These are phyloP conservation scores for Nadsonia fulvescens DNA, from an alignment of 805 yeast genomes.

Conservation along the genomic window DNA sequence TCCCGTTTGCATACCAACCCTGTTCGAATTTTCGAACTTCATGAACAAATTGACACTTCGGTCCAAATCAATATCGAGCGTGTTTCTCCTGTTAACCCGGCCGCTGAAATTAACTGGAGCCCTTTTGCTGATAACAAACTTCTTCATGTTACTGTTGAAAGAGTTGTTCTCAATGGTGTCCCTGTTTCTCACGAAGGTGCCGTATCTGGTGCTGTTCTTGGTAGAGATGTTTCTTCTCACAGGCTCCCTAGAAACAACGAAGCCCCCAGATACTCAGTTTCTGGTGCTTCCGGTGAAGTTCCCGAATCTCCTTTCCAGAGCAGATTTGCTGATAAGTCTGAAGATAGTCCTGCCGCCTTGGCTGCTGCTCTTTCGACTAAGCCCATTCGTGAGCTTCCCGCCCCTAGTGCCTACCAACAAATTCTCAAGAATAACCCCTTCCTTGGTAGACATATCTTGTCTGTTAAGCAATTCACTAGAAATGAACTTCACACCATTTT, in stretches of 20 bases:
- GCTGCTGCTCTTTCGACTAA: constrained; percentile 15
- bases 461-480: constrained; percentile 76
- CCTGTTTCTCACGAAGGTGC: constrained; percentile 77
- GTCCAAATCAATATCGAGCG: constrained; percentile 79
- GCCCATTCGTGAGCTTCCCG: constrained; percentile 18
- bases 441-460: constrained; percentile 69
- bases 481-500: constrained; percentile 82
- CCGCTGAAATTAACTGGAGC: constrained; percentile 27
- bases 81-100: constrained; percentile 23
- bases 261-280: constrained; percentile 5
- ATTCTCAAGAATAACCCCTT: constrained; percentile 81
- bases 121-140: constrained; percentile 33
- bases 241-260: constrained; percentile 18
- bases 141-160: constrained; percentile 69
- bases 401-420: constrained; percentile 58
- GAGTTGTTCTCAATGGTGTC: constrained; percentile 63
- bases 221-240: constrained; percentile 30
- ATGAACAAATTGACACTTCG: constrained; percentile 50
- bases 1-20: constrained; percentile 67
- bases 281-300: constrained; percentile 6
- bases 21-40: constrained; percentile 60
- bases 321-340: constrained; percentile 12
- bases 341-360: constrained; percentile 18
- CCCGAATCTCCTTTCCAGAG: constrained; percentile 13
- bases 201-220: constrained; percentile 43